Evolutionary conservation across 2,329 filamentous ascomycete species (phyloP).

Genomic region (Fusarium oxysporum): DNA sequence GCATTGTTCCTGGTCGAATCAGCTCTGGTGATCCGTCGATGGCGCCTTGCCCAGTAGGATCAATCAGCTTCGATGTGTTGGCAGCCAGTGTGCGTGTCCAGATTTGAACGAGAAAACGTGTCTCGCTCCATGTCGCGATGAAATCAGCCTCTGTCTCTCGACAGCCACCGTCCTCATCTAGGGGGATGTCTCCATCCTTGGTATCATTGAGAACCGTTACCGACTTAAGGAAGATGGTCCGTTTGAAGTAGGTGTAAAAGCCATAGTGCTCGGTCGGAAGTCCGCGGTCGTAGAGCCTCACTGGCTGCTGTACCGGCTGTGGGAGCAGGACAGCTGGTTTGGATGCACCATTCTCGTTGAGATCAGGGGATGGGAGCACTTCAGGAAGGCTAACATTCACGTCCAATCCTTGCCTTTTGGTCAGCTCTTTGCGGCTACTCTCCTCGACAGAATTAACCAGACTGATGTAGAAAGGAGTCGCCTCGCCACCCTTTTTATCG

Average conservation of each 20-base stretch:
- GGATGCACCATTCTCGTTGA: slow-evolving; percentile 77
- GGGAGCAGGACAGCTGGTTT: slow-evolving; percentile 79
- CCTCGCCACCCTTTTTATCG: slow-evolving; percentile 80
- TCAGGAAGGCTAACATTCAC: slow-evolving; percentile 47
- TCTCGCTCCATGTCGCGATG: slow-evolving; percentile 69
- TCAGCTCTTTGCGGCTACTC: slow-evolving; percentile 44
- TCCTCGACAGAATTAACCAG: slow-evolving; percentile 65
- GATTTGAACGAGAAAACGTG: slow-evolving; percentile 72
- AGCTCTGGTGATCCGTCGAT: slow-evolving; percentile 47
- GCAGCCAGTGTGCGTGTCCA: slow-evolving; percentile 66
- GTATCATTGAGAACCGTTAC: slow-evolving; percentile 60
- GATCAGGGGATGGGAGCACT: slow-evolving; percentile 71
- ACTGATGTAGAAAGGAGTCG: slow-evolving; percentile 89
- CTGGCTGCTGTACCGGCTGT: slow-evolving; percentile 76
- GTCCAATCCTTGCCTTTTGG: slow-evolving; percentile 37
- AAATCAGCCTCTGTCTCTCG: slow-evolving; percentile 64
- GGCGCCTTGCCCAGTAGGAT: slow-evolving; percentile 45
- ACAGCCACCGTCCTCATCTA: slow-evolving; percentile 67
- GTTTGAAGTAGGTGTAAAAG: slow-evolving; percentile 93
- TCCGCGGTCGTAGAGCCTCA: slow-evolving; percentile 87
- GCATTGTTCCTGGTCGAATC: slow-evolving; percentile 68
- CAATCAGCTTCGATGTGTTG: slow-evolving; percentile 56
- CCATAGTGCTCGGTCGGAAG: slow-evolving; percentile 87
- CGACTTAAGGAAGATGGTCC: slow-evolving; percentile 83
- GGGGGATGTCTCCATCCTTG: slow-evolving; percentile 54